Base-by-base conservation (phyloP, 805 yeast genomes). In the Kuraishia piskuri region DNA sequence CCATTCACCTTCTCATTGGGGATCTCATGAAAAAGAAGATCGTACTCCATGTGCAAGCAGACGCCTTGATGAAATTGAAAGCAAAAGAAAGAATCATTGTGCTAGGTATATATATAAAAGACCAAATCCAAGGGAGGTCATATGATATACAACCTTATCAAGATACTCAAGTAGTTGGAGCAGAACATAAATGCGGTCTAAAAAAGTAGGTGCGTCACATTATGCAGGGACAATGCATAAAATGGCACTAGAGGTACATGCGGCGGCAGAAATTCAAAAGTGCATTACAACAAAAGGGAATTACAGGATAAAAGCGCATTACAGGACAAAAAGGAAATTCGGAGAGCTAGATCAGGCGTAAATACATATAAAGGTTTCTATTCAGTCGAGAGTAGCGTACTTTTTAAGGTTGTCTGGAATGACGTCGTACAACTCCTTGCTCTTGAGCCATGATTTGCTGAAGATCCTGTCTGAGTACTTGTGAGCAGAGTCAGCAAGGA, bases 401-500 rank as follows among this genome's bases (percentile, higher is more conserved):
- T 84, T 85, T 58, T 75, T 78, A 63, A 88, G 76, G 56, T 85
- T 74, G 20, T 80, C 80, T 6, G 97, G 96, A 55, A 90, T 76
- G 17, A 78, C 78, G 20, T 78, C 76, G 61, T 74, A 82, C 54
- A 90, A 74, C 24, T 76, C 78, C 73, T 90, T 90, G 36, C 78
- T 69, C 60, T 86, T 75, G 51, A 90, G 75, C 96, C 96, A 90
- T 53, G 73, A 73, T 65, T 78, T 78, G 59, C 90, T 83, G 70
- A 91, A 91, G 46, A 90, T 72, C 52, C 95, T 74, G 58, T 86
- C 91, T 19, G 90, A 83, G 62, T 91, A 91, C 62, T 91, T 87
- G 67, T 90, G 96, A 46, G 95, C 96, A 22, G 94, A 83, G 65
- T 91, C 97, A 51, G 94, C 88, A 57, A 91, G 72, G n/a, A 91